These are phyloP conservation scores for Linnemannia schmuckeri DNA, from an alignment of 192 early-diverging fungal species.

Conservation along the genomic window DNA sequence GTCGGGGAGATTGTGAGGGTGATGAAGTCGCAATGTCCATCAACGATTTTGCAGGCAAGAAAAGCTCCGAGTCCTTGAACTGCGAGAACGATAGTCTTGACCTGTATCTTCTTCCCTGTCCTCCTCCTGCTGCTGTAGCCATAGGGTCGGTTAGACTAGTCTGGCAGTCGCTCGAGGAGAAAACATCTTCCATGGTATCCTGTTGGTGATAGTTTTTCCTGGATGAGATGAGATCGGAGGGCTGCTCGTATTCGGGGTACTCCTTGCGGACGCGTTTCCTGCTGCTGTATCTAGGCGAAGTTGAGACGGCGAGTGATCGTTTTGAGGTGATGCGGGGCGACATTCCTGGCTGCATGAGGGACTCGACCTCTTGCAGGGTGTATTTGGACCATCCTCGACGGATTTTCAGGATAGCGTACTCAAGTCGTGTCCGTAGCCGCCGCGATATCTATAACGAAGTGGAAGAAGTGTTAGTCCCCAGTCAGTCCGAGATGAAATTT, in stretches of 20 bases:
- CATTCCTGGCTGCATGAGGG: conserved; percentile 12
- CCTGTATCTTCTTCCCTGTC: background rate
- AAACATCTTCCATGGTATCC: background rate
- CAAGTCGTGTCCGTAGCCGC: conserved; percentile 39
- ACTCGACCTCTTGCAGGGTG: conserved; percentile 44
- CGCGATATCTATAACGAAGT: conserved; percentile 21
- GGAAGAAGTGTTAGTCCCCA: background rate
- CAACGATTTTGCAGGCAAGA: conserved; percentile 35
- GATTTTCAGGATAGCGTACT: conserved; percentile 48
- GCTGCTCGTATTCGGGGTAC: conserved; percentile 24
- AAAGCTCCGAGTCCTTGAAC: conserved; percentile 47
- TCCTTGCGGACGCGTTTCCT: conserved; percentile 14
- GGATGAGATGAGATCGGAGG: background rate
- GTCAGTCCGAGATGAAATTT: conserved; percentile 7
- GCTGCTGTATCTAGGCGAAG: conserved; percentile 1
- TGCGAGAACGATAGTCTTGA: conserved; percentile 27
- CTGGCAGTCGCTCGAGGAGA: background rate
- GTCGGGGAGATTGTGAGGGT: conserved; percentile 14
- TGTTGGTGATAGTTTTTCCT: background rate
- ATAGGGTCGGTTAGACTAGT: background rate
- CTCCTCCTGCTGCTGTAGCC: background rate
- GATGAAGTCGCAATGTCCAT: conserved; percentile 42
- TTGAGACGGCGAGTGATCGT: background rate
- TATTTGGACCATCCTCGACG: conserved; percentile 49
- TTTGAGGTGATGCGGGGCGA: conserved; percentile 12